Conservation (phyloP, 257 asterid species). For the Craterostigma plantagineum region DNA sequence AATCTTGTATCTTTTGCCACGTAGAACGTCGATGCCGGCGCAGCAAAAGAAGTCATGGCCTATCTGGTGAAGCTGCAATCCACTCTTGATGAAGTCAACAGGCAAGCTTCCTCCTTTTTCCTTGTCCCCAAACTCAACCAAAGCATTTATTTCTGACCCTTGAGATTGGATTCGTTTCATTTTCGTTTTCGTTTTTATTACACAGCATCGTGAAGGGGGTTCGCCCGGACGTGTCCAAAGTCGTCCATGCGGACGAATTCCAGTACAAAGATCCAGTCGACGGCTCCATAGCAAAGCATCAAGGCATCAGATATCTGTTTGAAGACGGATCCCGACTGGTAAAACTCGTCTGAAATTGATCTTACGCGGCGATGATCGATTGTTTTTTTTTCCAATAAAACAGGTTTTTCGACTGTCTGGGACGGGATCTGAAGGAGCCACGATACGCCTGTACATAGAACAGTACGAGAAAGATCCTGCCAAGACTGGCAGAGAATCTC, state of each 20-base stretch:
- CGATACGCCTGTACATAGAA: slow-evolving; percentile 88
- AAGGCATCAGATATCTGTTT: slow-evolving; percentile 85
- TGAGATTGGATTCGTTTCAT: too few relatives aligned
- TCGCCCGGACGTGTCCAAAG: slow-evolving; percentile 47
- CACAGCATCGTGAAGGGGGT: slow-evolving; percentile 61
- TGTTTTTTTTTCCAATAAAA: too few relatives aligned
- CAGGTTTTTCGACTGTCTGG: slow-evolving; percentile 99
- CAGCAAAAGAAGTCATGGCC: slow-evolving; percentile 84
- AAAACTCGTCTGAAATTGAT: slow-evolving; percentile 14
- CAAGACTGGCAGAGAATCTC: slow-evolving; percentile 71
- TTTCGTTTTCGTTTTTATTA: neutral
- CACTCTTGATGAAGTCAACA: slow-evolving; percentile 60
- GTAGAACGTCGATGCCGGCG: slow-evolving; percentile 78
- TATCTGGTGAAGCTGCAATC: slow-evolving; percentile 86
- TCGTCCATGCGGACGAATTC: slow-evolving; percentile 74
- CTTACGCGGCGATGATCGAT: too few relatives aligned
- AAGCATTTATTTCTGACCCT: slow-evolving; percentile 3
- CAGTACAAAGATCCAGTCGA: slow-evolving; percentile 97
- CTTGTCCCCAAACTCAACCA: neutral
- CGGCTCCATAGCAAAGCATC: slow-evolving; percentile 90
- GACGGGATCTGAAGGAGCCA: slow-evolving; percentile 97
- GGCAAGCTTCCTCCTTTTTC: slow-evolving; percentile 20
- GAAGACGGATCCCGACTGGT: slow-evolving; percentile 97
- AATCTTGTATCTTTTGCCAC: too few relatives aligned
- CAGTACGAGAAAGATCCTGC: slow-evolving; percentile 81